Conservation (phyloP, 2,329 filamentous ascomycete species). For the Mycocentrospora acerina region DNA sequence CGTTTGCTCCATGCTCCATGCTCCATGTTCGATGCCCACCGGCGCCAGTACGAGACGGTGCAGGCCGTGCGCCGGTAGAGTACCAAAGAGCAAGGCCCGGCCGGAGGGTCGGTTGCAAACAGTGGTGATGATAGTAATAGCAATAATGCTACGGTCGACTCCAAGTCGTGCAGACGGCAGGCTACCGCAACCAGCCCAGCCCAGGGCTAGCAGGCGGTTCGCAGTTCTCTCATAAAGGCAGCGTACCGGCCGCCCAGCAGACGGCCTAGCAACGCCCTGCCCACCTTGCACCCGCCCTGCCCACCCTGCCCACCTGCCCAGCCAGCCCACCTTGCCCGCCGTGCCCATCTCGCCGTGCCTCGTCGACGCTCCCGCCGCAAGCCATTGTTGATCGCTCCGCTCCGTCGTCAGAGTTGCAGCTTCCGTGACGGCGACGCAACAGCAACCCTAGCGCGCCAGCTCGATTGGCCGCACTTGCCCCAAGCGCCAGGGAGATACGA, state of each 20-base stretch:
- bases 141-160: too few species aligned
- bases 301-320: not conserved
- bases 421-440: constrained; percentile 20
- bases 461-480: constrained; percentile 23
- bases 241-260: not conserved
- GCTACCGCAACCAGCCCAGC: too few species aligned
- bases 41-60: too few species aligned
- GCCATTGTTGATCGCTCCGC: constrained; percentile 13
- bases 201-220: too few species aligned
- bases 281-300: not conserved
- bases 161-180: too few species aligned
- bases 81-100: not conserved
- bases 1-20: constrained; percentile 6
- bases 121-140: too few species aligned
- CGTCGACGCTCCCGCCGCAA: constrained; percentile 1
- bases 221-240: constrained; percentile 2
- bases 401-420: constrained; percentile 29
- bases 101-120: not conserved
- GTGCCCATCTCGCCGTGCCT: constrained; percentile 3
- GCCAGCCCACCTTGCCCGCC: not conserved
- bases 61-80: not conserved
- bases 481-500: constrained; percentile 17
- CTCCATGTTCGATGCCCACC: constrained; percentile 5
- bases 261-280: not conserved
- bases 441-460: constrained; percentile 24